Evolutionary conservation across 2,329 filamentous ascomycete species (phyloP).

Genomic region (Fonsecaea monophora): DNA sequence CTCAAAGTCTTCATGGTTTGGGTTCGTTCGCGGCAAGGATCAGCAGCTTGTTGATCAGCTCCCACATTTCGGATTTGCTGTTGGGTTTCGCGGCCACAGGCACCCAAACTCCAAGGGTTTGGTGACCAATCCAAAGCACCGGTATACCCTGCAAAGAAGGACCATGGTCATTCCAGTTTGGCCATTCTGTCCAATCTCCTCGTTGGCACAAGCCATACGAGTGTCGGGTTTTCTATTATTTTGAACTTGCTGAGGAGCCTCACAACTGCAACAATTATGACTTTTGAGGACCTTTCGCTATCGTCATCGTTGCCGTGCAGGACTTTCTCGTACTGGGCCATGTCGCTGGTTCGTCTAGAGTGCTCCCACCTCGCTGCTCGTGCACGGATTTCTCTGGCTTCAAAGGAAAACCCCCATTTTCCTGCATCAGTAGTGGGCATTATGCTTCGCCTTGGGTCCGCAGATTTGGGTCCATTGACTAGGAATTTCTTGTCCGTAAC

Average conservation of each 20-base stretch:
- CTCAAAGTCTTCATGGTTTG: neutral
- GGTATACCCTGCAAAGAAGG: neutral
- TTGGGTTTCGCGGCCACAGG: neutral
- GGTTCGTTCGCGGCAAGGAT: conserved; percentile 6
- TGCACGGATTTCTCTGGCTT: neutral
- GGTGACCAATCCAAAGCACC: neutral
- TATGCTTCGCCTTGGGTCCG: neutral
- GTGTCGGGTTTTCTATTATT: too few species aligned
- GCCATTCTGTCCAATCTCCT: neutral
- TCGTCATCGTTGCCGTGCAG: neutral
- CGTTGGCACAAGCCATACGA: neutral
- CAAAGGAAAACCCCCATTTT: conserved; percentile 10
- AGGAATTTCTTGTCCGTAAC: neutral
- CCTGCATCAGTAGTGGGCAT: conserved; percentile 5
- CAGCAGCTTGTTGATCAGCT: neutral
- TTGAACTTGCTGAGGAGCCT: neutral
- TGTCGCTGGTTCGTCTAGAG: neutral
- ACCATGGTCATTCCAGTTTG: neutral
- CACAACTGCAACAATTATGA: neutral
- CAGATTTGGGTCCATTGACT: neutral
- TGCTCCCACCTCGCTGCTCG: conserved; percentile 9
- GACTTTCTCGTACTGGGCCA: neutral
- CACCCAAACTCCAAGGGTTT: neutral
- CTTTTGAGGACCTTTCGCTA: neutral
- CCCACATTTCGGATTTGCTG: conserved; percentile 5